Evolutionary conservation across 2,329 filamentous ascomycete genomes (phyloP), one percentile per base, ranked within the genome.

Genomic region (Tolypocladium tropicale): DNA sequence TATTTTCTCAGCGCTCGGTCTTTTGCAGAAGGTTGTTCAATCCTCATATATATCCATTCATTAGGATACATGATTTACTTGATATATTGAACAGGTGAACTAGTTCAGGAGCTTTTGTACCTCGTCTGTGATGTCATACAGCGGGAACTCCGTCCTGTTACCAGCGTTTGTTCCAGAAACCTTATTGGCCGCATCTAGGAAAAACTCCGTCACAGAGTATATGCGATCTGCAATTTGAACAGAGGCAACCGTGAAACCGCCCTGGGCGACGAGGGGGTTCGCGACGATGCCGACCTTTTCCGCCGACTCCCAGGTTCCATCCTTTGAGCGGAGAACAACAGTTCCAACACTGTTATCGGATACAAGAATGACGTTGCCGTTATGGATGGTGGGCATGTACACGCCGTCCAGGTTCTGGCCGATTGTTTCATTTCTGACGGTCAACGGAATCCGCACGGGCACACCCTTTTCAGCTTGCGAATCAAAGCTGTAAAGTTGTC

Each of bases 401-500:
- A 70, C 64, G 7, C 67, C 68, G 55, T 73, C 68, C 1, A 63
- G 25, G 41, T 30, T 12, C 11, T 34, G 12, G 32, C 52, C 32
- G 11, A 43, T 21, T 1, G 43, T 49, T 18, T 43, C 34, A 3
- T 51, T 41, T 12, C 52, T 11, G 43, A 25, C n/a, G 9, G n/a
- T 2, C 28, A 56, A 6, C 2, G 54, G 50, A 7, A 58, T 39
- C 6, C 21, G 33, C 11, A 37, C 34, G 7, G 43, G 55, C 21
- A 41, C 34, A 16, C 46, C 41, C 43, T 30, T 34, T 18, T 30
- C 52, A 30, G 43, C 43, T 23, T 21, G 49, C 53, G 66, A 63
- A 59, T 74, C 67, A 53, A 74, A 73, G 6, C 63, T 59, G 55
- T 71, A 70, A 12, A 75, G 59, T 56, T 66, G 61, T 0, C 70